A percentile compares a stretch with the other conserved stretches of the same genome.
Evolutionary conservation across 805 yeast species (phyloP).

Genomic region (Kuraishia cidri): DNA sequence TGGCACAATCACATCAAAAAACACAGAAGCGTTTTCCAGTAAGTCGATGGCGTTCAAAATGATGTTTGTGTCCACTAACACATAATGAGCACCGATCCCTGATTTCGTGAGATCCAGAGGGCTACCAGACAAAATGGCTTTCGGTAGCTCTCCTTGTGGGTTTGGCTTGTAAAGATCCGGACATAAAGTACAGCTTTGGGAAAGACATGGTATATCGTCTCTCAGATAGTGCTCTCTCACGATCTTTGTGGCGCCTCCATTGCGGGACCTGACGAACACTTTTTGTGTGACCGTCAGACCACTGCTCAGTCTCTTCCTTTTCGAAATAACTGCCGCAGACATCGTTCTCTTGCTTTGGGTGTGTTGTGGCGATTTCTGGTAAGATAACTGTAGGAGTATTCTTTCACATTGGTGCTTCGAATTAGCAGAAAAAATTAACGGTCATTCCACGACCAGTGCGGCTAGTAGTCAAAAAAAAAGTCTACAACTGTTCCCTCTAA

Average conservation of each 20-base stretch:
- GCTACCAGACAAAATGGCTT: slow-evolving; percentile 51
- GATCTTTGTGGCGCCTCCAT: slow-evolving; percentile 84
- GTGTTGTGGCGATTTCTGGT: no score
- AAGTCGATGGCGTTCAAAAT: slow-evolving; percentile 84
- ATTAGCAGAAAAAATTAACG: not conserved
- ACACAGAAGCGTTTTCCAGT: slow-evolving; percentile 66
- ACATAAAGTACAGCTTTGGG: slow-evolving; percentile 62
- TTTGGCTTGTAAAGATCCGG: slow-evolving; percentile 43
- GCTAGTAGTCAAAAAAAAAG: not conserved
- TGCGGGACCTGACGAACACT: slow-evolving; percentile 84
- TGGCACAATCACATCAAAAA: slow-evolving; percentile 88
- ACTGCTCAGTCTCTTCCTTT: slow-evolving; percentile 34
- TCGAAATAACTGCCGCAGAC: slow-evolving; percentile 1
- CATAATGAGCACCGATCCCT: slow-evolving; percentile 62
- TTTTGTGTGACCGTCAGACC: slow-evolving; percentile 71
- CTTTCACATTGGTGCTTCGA: no score
- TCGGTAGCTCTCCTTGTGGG: slow-evolving; percentile 59
- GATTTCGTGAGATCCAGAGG: slow-evolving; percentile 40
- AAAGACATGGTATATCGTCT: slow-evolving; percentile 87
- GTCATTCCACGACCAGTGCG: not conserved
- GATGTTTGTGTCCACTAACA: slow-evolving; percentile 82
- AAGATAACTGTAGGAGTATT: no score
- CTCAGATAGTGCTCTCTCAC: slow-evolving; percentile 93
- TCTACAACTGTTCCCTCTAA: no score
- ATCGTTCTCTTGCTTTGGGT: no score